A percentile compares a stretch with the other conserved stretches of the same genome.
phyloP scores from a whole-genome alignment of 306 rosid genomes.

The Cucurbita ficifolia region DNA sequence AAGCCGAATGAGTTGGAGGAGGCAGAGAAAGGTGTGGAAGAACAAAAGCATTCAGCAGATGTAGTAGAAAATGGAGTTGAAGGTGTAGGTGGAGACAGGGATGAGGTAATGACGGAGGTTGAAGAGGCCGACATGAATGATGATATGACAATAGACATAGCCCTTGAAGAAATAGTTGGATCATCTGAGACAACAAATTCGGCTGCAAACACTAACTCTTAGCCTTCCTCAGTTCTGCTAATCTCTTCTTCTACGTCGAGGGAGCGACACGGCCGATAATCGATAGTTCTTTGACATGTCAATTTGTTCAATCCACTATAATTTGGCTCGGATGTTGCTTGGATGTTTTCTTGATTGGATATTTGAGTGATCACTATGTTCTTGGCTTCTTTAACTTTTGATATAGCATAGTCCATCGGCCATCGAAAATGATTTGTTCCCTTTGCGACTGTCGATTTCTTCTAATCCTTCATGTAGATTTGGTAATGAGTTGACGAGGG shows the following conservation, averaged over 20 bases:
- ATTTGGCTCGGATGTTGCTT: background rate
- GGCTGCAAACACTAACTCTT: conserved; percentile 29
- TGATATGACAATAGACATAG: conserved; percentile 61
- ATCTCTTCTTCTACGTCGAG: background rate
- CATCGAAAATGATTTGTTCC: background rate
- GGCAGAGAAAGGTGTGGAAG: conserved; percentile 29
- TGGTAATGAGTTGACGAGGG: background rate
- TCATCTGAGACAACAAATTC: conserved; percentile 42
- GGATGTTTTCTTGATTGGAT: background rate
- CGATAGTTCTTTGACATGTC: background rate
- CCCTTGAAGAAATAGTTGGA: conserved; percentile 37
- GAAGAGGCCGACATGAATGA: conserved; percentile 40
- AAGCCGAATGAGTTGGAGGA: conserved; percentile 19
- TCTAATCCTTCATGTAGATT: background rate
- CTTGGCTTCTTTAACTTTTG: background rate
- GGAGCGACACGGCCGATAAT: conserved; percentile 2
- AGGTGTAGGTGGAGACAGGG: conserved; percentile 32
- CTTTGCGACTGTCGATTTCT: background rate
- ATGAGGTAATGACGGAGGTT: conserved; percentile 64
- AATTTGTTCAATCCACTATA: background rate
- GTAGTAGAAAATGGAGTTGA: conserved; percentile 51
- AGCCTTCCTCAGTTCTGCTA: background rate
- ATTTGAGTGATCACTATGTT: background rate
- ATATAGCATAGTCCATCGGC: background rate
- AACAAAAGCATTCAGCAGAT: conserved; percentile 26